Conservation (phyloP, 2,329 filamentous ascomycete genomes). For the Xylaria multiplex region DNA sequence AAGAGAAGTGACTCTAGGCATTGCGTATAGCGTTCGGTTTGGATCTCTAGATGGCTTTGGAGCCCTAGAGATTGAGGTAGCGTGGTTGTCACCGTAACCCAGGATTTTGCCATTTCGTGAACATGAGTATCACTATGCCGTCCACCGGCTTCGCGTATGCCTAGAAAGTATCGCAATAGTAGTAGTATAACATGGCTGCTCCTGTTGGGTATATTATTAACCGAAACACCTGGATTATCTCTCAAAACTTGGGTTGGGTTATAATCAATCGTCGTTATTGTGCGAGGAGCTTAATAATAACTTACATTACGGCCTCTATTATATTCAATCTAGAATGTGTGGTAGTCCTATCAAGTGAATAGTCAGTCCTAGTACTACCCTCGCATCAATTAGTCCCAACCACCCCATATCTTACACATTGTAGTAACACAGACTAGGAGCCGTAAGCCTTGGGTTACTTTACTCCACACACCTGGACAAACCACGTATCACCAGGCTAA, state of each 20-base stretch:
- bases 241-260: no score
- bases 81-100: conserved; percentile 20
- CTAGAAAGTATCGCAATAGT: no score
- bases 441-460: background rate
- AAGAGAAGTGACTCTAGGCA: background rate
- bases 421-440: background rate
- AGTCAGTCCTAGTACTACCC: no score
- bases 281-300: no score
- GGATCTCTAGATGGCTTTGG: background rate
- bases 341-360: no score
- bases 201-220: no score
- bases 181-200: no score
- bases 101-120: conserved; percentile 7
- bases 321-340: no score
- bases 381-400: background rate
- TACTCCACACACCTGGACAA: background rate
- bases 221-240: no score
- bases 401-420: background rate
- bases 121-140: background rate
- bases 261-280: no score
- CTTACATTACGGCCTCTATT: no score
- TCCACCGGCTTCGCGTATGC: no score
- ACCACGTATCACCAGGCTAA: background rate
- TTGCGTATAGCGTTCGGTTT: background rate
- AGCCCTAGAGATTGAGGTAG: conserved; percentile 14